Evolutionary conservation across 2,329 filamentous ascomycete genomes (phyloP).

Genomic region (Allantophomopsis lycopodina): DNA sequence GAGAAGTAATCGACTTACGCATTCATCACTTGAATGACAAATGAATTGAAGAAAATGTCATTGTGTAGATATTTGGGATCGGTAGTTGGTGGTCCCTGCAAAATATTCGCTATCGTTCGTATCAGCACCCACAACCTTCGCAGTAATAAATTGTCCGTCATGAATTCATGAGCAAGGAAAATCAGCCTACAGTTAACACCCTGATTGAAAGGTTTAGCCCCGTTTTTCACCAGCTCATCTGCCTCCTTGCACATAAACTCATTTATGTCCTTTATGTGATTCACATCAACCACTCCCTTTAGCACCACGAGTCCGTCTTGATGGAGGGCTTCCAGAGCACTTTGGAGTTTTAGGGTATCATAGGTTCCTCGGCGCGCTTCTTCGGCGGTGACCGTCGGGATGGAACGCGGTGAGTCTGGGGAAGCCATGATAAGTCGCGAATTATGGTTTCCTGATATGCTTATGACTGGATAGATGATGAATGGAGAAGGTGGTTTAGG

Average conservation of each 20-base stretch:
- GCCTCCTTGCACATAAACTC: slow-evolving; percentile 21
- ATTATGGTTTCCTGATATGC: too few relatives aligned
- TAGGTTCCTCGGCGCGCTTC: slow-evolving; percentile 12
- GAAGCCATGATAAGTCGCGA: too few relatives aligned
- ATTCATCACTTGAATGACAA: slow-evolving; percentile 24
- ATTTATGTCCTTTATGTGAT: slow-evolving; percentile 20
- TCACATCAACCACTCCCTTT: slow-evolving; percentile 20
- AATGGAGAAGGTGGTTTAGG: too few relatives aligned
- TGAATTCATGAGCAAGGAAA: neutral
- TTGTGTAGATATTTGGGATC: slow-evolving; percentile 18
- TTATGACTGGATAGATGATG: too few relatives aligned
- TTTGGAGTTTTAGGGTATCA: slow-evolving; percentile 16
- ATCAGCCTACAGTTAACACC: slow-evolving; percentile 18
- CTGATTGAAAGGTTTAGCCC: slow-evolving; percentile 20
- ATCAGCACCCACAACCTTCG: neutral
- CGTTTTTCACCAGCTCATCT: slow-evolving; percentile 14
- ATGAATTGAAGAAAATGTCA: slow-evolving; percentile 27
- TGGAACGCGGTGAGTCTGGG: too few relatives aligned
- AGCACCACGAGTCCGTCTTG: slow-evolving; percentile 23
- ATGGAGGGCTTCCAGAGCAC: slow-evolving; percentile 21
- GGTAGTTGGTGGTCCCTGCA: slow-evolving; percentile 22
- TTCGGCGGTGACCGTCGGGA: neutral
- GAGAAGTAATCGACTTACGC: slow-evolving; percentile 13
- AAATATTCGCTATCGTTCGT: slow-evolving; percentile 20
- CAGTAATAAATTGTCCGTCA: too few relatives aligned